Percentiles rank a stretch among this genome's conserved stretches.
Evolutionary conservation across 495 filamentous ascomycete species (phyloP).

Genomic region (Podospora anserina): DNA sequence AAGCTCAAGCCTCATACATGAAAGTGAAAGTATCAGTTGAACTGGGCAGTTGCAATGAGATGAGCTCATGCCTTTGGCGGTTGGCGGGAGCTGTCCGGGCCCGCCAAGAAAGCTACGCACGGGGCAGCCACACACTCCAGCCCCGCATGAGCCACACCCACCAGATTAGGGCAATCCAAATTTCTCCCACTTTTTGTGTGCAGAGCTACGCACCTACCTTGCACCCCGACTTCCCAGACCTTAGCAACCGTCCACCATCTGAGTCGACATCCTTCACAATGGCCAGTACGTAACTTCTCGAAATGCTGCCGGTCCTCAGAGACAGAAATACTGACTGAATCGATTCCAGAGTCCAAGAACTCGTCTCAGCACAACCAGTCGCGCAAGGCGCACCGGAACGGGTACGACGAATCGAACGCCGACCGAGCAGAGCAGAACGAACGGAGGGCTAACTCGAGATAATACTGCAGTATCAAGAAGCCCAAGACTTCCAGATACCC

Average conservation of each 20-base stretch:
- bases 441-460: conserved; percentile 18
- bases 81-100: neutral
- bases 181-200: conserved; percentile 34
- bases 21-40: neutral
- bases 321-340: conserved; percentile 22
- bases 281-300: conserved; percentile 44
- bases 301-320: neutral
- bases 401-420: conserved; percentile 56
- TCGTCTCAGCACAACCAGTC: conserved; percentile 96
- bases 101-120: neutral
- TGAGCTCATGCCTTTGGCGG: neutral
- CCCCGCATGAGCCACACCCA: conserved; percentile 26
- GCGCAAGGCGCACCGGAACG: conserved; percentile 96
- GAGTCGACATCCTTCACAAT: conserved; percentile 45
- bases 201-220: conserved; percentile 23
- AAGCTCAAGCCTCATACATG: neutral
- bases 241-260: conserved; percentile 26
- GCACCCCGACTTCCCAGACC: conserved; percentile 25
- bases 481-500: conserved; percentile 98
- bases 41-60: neutral
- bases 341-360: conserved; percentile 86
- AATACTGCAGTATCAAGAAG: conserved; percentile 87
- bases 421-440: conserved; percentile 11
- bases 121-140: conserved; percentile 25
- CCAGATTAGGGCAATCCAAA: conserved; percentile 32